phyloP scores from a whole-genome alignment of 2,329 filamentous ascomycete species.

The Daldinia sp. region DNA sequence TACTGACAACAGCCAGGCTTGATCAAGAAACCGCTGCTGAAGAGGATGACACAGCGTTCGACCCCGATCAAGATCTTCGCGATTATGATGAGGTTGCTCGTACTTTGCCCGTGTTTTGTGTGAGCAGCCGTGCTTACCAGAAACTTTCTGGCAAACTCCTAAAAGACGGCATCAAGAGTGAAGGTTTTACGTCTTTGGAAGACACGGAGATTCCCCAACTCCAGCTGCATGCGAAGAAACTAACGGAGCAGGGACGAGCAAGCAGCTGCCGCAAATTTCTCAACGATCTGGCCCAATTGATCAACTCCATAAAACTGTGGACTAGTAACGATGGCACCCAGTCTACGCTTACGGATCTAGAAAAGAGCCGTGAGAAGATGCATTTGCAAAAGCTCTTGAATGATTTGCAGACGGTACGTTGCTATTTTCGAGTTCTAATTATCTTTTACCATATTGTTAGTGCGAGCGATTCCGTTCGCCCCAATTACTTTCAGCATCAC shows the following conservation, averaged over 20 bases:
- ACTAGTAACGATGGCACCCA: conserved; percentile 17
- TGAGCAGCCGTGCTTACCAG: conserved; percentile 69
- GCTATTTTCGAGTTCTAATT: not conserved
- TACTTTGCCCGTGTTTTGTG: conserved; percentile 69
- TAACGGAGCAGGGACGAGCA: conserved; percentile 56
- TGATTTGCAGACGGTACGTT: conserved; percentile 38
- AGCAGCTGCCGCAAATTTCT: conserved; percentile 59
- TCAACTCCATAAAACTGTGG: conserved; percentile 58
- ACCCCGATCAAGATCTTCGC: conserved; percentile 61
- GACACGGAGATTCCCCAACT: conserved; percentile 69
- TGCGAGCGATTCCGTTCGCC: too few species aligned
- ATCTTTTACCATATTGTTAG: not conserved
- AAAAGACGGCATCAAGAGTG: conserved; percentile 58
- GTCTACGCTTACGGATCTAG: conserved; percentile 26
- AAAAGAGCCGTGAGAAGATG: conserved; percentile 31
- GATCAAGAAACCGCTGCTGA: conserved; percentile 63
- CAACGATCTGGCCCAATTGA: conserved; percentile 57
- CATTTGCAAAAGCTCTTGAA: conserved; percentile 35
- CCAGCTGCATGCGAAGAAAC: conserved; percentile 64
- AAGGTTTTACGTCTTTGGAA: conserved; percentile 59
- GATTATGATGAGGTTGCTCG: conserved; percentile 66
- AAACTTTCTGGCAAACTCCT: conserved; percentile 63
- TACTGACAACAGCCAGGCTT: conserved; percentile 47
- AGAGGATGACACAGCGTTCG: conserved; percentile 62
- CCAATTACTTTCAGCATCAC: not conserved